phyloP scores from a whole-genome alignment of 1,139 yeast genomes.

The Chernovozyma sophiae-reginae region DNA sequence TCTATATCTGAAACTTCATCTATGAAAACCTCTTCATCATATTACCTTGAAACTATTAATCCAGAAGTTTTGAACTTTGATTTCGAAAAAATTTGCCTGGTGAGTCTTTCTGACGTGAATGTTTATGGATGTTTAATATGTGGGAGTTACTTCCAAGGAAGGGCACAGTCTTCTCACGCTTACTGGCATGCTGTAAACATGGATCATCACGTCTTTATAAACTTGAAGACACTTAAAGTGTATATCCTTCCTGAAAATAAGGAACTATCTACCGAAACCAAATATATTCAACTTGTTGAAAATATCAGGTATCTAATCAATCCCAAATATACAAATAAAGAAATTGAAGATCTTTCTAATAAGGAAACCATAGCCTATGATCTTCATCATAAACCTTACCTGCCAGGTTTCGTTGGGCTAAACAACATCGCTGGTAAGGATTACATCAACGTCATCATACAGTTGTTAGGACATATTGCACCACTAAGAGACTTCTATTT shows the following conservation, averaged over 20 bases:
- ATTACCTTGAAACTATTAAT: slow-evolving; percentile 53
- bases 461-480: slow-evolving; percentile 50
- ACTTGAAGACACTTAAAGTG: slow-evolving; percentile 44
- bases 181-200: slow-evolving; percentile 61
- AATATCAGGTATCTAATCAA: slow-evolving; percentile 51
- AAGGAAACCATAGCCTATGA: slow-evolving; percentile 23
- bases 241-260: slow-evolving; percentile 61
- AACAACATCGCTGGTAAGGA: slow-evolving; percentile 48
- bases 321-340: slow-evolving; percentile 44
- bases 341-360: slow-evolving; percentile 20
- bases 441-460: slow-evolving; percentile 56
- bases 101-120: slow-evolving; percentile 56
- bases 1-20: no score
- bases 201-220: slow-evolving; percentile 62
- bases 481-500: slow-evolving; percentile 52
- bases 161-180: slow-evolving; percentile 60
- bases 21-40: neutral
- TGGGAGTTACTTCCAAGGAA: slow-evolving; percentile 71
- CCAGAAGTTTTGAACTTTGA: slow-evolving; percentile 63
- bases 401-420: slow-evolving; percentile 64
- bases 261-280: slow-evolving; percentile 24
- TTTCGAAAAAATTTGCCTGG: slow-evolving; percentile 61
- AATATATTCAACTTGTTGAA: slow-evolving; percentile 30
- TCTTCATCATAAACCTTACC: slow-evolving; percentile 41
- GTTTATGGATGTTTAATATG: slow-evolving; percentile 72